A percentile compares a stretch with the other conserved stretches of the same genome.
phyloP scores from a whole-genome alignment of 2,329 filamentous ascomycete genomes.

The Talaromyces sp. region DNA sequence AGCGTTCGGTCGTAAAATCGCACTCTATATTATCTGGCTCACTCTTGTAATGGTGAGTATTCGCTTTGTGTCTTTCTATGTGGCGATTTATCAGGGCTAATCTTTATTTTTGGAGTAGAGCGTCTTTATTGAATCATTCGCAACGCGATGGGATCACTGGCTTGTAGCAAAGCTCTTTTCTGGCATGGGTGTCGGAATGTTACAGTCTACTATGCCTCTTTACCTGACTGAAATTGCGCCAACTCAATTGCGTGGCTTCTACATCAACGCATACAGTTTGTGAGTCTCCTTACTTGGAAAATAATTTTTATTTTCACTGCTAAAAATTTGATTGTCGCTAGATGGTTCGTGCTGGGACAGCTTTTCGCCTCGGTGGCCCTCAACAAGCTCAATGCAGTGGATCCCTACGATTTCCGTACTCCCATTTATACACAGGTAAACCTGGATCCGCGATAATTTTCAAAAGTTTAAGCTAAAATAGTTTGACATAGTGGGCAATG shows the following conservation, averaged over 20 bases:
- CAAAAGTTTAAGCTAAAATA: not conserved
- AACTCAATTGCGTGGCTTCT: slow-evolving; percentile 36
- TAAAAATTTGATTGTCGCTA: slow-evolving; percentile 3
- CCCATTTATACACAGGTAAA: slow-evolving; percentile 41
- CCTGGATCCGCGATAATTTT: not conserved
- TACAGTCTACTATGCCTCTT: slow-evolving; percentile 39
- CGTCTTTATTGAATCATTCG: slow-evolving; percentile 34
- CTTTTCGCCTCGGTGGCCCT: slow-evolving; percentile 42
- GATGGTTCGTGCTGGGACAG: slow-evolving; percentile 43
- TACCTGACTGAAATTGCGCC: slow-evolving; percentile 43
- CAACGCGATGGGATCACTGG: slow-evolving; percentile 38
- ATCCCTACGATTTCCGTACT: slow-evolving; percentile 33
- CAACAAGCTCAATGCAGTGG: slow-evolving; percentile 26
- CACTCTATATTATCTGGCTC: slow-evolving; percentile 33
- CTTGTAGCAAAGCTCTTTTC: slow-evolving; percentile 30
- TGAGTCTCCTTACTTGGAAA: slow-evolving; percentile 14
- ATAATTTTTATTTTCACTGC: not conserved
- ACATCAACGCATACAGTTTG: slow-evolving; percentile 39
- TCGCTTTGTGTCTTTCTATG: not conserved
- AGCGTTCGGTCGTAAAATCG: slow-evolving; percentile 31
- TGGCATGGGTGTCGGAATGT: slow-evolving; percentile 41
- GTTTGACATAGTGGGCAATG: slow-evolving; percentile 36
- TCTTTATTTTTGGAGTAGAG: slow-evolving; percentile 18
- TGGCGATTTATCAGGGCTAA: not conserved
- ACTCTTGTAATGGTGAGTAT: slow-evolving; percentile 24